phyloP scores from a whole-genome alignment of 2,329 filamentous ascomycete species.

The Phaeoacremonium minimum region DNA sequence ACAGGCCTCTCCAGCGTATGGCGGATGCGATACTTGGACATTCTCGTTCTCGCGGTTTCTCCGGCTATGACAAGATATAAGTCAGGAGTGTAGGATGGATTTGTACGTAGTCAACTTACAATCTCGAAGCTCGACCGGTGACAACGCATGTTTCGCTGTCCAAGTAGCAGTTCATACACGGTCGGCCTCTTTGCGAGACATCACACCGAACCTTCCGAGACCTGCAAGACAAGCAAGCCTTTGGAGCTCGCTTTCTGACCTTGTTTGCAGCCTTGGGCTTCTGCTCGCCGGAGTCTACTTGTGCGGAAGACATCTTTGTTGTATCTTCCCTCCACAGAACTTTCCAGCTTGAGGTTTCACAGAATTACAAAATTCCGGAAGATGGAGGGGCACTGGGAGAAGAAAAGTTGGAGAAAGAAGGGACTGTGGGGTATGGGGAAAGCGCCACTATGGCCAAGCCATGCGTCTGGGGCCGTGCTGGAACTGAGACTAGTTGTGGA shows the following conservation, averaged over 20 bases:
- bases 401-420: neutral
- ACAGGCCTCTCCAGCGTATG: constrained; percentile 16
- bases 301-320: neutral
- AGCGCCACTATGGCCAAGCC: too few species aligned
- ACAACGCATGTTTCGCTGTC: constrained; percentile 40
- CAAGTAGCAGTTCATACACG: constrained; percentile 48
- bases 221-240: constrained; percentile 46
- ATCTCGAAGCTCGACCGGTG: constrained; percentile 31
- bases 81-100: too few species aligned
- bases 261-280: constrained; percentile 15
- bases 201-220: constrained; percentile 48
- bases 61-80: constrained; percentile 14
- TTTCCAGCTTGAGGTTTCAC: neutral
- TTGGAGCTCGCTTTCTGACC: constrained; percentile 40
- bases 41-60: constrained; percentile 21
- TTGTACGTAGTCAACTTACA: constrained; percentile 24
- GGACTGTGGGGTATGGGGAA: neutral
- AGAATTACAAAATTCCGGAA: neutral
- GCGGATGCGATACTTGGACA: constrained; percentile 20
- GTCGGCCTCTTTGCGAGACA: constrained; percentile 41
- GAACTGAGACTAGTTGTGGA: too few species aligned
- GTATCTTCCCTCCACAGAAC: neutral
- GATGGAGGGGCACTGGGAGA: neutral
- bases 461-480: too few species aligned
- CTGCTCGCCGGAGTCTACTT: neutral